Evolutionary conservation across 495 filamentous ascomycete species (phyloP).

Genomic region (Tuber calosporum): DNA sequence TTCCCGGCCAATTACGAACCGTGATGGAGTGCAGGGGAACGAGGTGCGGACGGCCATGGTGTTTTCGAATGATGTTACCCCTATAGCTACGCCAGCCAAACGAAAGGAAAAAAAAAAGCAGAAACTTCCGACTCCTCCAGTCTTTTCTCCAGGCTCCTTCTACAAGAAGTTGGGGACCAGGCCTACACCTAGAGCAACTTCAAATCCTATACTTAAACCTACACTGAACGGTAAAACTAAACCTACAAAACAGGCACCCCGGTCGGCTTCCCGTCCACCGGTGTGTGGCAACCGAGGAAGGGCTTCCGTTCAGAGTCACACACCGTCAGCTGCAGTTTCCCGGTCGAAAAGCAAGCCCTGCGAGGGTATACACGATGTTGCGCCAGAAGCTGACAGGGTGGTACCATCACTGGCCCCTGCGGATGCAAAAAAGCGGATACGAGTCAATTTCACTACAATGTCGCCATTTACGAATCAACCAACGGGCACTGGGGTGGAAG

Average conservation of each 20-base stretch:
- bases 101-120: background rate
- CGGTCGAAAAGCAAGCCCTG: background rate
- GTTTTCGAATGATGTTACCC: conserved; percentile 2
- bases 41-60: background rate
- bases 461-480: conserved; percentile 14
- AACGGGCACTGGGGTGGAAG: background rate
- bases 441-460: conserved; percentile 28
- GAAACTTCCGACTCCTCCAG: background rate
- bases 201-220: background rate
- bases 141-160: background rate
- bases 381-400: background rate
- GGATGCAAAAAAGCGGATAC: conserved; percentile 25
- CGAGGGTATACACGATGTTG: background rate
- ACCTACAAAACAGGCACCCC: background rate
- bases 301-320: background rate
- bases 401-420: background rate
- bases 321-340: background rate
- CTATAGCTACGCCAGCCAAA: background rate
- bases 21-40: background rate
- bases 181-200: background rate
- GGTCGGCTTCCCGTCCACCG: background rate
- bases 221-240: background rate
- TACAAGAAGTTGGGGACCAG: background rate
- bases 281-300: background rate
- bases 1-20: background rate